Evolutionary conservation across 495 filamentous ascomycete species (phyloP).

Genomic region (Tuber magnatum): DNA sequence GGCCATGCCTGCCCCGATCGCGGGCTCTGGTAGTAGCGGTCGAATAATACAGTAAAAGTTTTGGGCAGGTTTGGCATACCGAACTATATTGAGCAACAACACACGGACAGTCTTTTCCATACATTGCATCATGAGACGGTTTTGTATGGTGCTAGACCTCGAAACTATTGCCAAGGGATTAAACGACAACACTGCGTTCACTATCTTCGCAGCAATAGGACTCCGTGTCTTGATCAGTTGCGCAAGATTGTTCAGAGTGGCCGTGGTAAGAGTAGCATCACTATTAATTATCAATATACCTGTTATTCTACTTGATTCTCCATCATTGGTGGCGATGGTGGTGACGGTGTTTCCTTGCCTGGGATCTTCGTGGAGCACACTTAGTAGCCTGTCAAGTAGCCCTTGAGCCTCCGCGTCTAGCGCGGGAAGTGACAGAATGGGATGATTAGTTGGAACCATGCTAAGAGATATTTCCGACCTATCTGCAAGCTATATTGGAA

Average conservation of each 20-base stretch:
- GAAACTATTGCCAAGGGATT: slow-evolving; percentile 75
- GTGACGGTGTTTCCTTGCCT: slow-evolving; percentile 50
- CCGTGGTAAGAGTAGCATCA: slow-evolving; percentile 82
- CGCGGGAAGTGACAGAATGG: slow-evolving; percentile 64
- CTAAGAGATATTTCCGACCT: slow-evolving; percentile 80
- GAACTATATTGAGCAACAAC: slow-evolving; percentile 64
- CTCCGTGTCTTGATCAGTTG: slow-evolving; percentile 72
- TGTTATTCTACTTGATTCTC: slow-evolving; percentile 15
- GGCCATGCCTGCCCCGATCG: neutral
- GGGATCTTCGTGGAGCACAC: slow-evolving; percentile 73
- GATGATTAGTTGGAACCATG: slow-evolving; percentile 75
- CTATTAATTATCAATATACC: slow-evolving; percentile 45
- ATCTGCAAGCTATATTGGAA: slow-evolving; percentile 57
- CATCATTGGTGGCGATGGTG: neutral
- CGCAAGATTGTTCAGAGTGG: slow-evolving; percentile 80
- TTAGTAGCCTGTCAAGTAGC: slow-evolving; percentile 80
- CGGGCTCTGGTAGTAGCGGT: neutral
- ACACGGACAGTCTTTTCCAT: slow-evolving; percentile 88
- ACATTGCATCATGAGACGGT: slow-evolving; percentile 74
- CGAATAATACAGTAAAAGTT: neutral
- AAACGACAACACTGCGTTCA: slow-evolving; percentile 79
- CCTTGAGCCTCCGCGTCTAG: slow-evolving; percentile 88
- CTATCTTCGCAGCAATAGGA: slow-evolving; percentile 71
- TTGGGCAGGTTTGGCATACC: slow-evolving; percentile 13
- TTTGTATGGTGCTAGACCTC: slow-evolving; percentile 66